Percentiles rank a stretch among this genome's conserved stretches.
phyloP scores from a whole-genome alignment of 148 eudicot genomes.

The Euryodendron excelsum region DNA sequence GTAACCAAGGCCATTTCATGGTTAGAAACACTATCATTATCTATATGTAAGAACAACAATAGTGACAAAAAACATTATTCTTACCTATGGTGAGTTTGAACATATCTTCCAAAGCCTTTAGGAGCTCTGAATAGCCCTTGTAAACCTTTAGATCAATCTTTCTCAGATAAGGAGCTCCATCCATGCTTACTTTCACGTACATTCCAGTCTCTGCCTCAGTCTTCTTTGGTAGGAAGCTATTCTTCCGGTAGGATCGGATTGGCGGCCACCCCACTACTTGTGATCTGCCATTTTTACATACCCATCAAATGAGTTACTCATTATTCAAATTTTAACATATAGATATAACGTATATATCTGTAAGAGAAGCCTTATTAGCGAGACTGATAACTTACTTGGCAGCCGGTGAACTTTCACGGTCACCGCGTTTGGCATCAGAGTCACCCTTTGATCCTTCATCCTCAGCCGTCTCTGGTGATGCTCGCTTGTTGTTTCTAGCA shows the following conservation, averaged over 20 bases:
- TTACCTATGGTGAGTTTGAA: slow-evolving; percentile 53
- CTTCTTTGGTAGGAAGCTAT: slow-evolving; percentile 31
- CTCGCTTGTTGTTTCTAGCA: slow-evolving; percentile 40
- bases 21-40: neutral
- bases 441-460: neutral
- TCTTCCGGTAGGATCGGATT: slow-evolving; percentile 45
- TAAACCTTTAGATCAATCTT: slow-evolving; percentile 58
- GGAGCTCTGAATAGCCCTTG: slow-evolving; percentile 45
- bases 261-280: slow-evolving; percentile 77
- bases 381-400: slow-evolving; percentile 59
- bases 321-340: neutral
- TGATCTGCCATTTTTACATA: slow-evolving; percentile 37
- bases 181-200: slow-evolving; percentile 65
- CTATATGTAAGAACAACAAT: neutral
- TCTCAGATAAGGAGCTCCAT: slow-evolving; percentile 62
- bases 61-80: neutral
- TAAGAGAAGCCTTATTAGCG: too few species aligned
- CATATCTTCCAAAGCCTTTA: slow-evolving; percentile 57
- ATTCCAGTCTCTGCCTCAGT: slow-evolving; percentile 38
- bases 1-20: neutral
- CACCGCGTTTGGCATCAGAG: slow-evolving; percentile 6
- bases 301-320: neutral
- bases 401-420: slow-evolving; percentile 32
- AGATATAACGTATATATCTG: too few species aligned
- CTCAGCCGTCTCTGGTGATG: slow-evolving; percentile 22